These are phyloP conservation scores for Hygrophorus russula DNA, from an alignment of 768 basidiomycete species.

Conservation along the genomic window DNA sequence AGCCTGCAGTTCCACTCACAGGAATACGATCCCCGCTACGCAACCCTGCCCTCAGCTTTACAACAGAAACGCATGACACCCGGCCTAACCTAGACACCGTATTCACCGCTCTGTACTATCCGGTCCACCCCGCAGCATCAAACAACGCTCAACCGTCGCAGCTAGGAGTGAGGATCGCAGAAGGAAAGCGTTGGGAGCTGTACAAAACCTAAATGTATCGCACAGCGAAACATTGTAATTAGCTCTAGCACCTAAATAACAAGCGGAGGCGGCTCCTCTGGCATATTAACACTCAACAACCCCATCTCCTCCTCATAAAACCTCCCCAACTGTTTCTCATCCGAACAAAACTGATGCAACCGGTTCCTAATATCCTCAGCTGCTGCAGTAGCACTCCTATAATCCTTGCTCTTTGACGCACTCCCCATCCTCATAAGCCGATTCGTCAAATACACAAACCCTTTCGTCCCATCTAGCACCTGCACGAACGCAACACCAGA, in stretches of 20 bases:
- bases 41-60: too few relatives aligned
- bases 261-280: slow-evolving; percentile 48
- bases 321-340: slow-evolving; percentile 34
- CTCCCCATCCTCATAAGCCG: slow-evolving; percentile 63
- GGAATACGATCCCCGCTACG: too few relatives aligned
- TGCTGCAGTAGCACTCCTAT: slow-evolving; percentile 43
- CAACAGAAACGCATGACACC: too few relatives aligned
- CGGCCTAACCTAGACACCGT: too few relatives aligned
- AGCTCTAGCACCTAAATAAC: slow-evolving; percentile 18
- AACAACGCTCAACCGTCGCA: too few relatives aligned
- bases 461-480: slow-evolving; percentile 65
- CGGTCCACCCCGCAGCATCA: too few relatives aligned
- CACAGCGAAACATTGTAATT: too few relatives aligned
- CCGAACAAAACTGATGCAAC: slow-evolving; percentile 56
- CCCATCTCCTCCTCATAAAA: slow-evolving; percentile 73
- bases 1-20: too few relatives aligned
- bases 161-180: too few relatives aligned
- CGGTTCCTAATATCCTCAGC: slow-evolving; percentile 50
- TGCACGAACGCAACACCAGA: slow-evolving; percentile 87
- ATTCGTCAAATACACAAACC: slow-evolving; percentile 87
- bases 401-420: slow-evolving; percentile 41
- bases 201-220: too few relatives aligned
- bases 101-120: too few relatives aligned
- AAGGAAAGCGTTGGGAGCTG: too few relatives aligned
- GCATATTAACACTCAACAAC: slow-evolving; percentile 23